Conservation (phyloP, 2,329 filamentous ascomycete species). For the Xylariaceae sp. region DNA sequence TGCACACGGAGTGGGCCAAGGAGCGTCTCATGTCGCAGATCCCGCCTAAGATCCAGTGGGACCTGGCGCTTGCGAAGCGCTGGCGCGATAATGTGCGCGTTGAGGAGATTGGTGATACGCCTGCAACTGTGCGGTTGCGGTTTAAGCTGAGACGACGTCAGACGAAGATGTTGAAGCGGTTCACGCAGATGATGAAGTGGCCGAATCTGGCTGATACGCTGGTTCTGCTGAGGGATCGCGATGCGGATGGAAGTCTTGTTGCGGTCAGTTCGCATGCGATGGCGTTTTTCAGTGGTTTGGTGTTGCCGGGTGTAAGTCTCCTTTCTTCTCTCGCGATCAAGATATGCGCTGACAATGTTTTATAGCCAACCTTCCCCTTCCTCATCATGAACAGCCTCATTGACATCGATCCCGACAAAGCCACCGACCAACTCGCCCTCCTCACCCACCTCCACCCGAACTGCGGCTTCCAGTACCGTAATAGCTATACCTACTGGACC, state of each 20-base stretch:
- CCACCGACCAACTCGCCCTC: constrained; percentile 59
- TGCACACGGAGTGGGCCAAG: constrained; percentile 58
- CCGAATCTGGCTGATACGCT: constrained; percentile 64
- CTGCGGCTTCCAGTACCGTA: constrained; percentile 70
- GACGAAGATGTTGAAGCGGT: constrained; percentile 61
- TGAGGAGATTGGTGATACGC: constrained; percentile 51
- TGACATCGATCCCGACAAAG: constrained; percentile 65
- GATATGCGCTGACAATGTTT: neutral
- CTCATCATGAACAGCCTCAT: constrained; percentile 74
- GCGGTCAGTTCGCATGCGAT: constrained; percentile 64
- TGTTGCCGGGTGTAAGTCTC: constrained; percentile 60
- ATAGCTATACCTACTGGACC: constrained; percentile 72
- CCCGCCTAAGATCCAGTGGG: constrained; percentile 67
- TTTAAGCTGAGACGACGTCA: constrained; percentile 62
- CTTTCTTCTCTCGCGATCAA: neutral
- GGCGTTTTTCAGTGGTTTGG: constrained; percentile 71
- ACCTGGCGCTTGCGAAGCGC: constrained; percentile 64
- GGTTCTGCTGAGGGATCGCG: constrained; percentile 55
- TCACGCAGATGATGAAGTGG: constrained; percentile 71
- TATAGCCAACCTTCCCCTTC: constrained; percentile 60
- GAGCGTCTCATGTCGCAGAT: constrained; percentile 59
- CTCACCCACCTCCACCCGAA: constrained; percentile 64
- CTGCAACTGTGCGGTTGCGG: constrained; percentile 56
- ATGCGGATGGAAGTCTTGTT: constrained; percentile 53
- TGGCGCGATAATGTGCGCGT: constrained; percentile 68